Conservation (phyloP, 140 eudicot genomes). For the Stevia rebaudiana region DNA sequence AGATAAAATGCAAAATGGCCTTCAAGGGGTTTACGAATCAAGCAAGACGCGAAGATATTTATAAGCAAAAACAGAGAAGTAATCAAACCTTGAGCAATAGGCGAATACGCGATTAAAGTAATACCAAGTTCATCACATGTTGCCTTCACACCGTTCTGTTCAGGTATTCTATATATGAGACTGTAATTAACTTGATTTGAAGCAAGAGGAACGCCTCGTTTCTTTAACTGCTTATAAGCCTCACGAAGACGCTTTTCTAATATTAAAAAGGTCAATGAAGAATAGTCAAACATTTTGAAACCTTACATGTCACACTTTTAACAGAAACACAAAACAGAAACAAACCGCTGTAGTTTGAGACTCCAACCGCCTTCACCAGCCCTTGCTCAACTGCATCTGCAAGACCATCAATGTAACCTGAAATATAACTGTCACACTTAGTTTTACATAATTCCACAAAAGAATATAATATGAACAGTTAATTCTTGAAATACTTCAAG, state of each 20-base stretch:
- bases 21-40: background rate
- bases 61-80: background rate
- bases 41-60: too few relatives aligned
- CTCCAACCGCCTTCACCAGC: constrained; percentile 98
- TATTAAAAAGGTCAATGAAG: background rate
- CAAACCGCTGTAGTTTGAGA: constrained; percentile 81
- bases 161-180: constrained; percentile 92
- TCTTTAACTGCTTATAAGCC: constrained; percentile 67
- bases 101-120: constrained; percentile 82
- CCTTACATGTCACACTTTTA: background rate
- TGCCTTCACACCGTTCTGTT: constrained; percentile 89
- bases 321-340: background rate
- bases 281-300: background rate
- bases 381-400: constrained; percentile 99
- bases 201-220: constrained; percentile 88
- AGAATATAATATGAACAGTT: too few relatives aligned
- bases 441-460: background rate
- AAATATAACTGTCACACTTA: constrained; percentile 6
- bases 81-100: constrained; percentile 84
- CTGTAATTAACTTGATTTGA: constrained; percentile 99
- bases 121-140: constrained; percentile 95
- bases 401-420: constrained; percentile 97
- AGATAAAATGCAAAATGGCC: background rate
- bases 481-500: background rate
- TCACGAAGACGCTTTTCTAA: constrained; percentile 85